A percentile compares a stretch with the other conserved stretches of the same genome.
Conservation (phyloP, 495 filamentous ascomycete genomes). For the Diplogelasinospora grovesii region DNA sequence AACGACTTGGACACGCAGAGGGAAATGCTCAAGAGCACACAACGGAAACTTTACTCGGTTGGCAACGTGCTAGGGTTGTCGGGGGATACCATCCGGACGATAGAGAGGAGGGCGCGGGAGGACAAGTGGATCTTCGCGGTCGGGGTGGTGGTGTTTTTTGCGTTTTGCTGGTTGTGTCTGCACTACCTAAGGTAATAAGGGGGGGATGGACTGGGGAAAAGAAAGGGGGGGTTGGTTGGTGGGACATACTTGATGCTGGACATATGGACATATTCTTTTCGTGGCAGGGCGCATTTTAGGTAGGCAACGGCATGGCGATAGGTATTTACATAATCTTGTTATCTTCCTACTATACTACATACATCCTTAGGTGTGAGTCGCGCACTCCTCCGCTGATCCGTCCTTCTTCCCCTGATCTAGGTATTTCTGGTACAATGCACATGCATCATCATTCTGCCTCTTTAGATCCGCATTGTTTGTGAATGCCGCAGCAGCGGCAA, state of each 20-base stretch:
- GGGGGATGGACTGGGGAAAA: too few relatives aligned
- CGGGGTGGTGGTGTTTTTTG: conserved; percentile 82
- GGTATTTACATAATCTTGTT: too few relatives aligned
- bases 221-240: too few relatives aligned
- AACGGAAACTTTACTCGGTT: conserved; percentile 81
- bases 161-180: conserved; percentile 85
- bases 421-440: too few relatives aligned
- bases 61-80: conserved; percentile 90
- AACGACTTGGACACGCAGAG: conserved; percentile 84
- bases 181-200: conserved; percentile 76
- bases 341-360: too few relatives aligned
- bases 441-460: conserved; percentile 26
- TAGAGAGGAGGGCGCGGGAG: conserved; percentile 83
- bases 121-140: conserved; percentile 98
- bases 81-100: conserved; percentile 93
- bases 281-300: too few relatives aligned
- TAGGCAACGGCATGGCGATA: too few relatives aligned
- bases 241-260: too few relatives aligned
- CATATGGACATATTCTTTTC: too few relatives aligned
- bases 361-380: too few relatives aligned
- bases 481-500: conserved; percentile 19
- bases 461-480: conserved; percentile 29
- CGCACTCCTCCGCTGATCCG: too few relatives aligned
- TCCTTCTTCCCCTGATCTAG: too few relatives aligned
- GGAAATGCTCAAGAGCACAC: conserved; percentile 91